Evolutionary conservation across 2,329 filamentous ascomycete genomes (phyloP), one percentile per base, ranked within the genome.

Genomic region (Phyllosticta ampelicida): DNA sequence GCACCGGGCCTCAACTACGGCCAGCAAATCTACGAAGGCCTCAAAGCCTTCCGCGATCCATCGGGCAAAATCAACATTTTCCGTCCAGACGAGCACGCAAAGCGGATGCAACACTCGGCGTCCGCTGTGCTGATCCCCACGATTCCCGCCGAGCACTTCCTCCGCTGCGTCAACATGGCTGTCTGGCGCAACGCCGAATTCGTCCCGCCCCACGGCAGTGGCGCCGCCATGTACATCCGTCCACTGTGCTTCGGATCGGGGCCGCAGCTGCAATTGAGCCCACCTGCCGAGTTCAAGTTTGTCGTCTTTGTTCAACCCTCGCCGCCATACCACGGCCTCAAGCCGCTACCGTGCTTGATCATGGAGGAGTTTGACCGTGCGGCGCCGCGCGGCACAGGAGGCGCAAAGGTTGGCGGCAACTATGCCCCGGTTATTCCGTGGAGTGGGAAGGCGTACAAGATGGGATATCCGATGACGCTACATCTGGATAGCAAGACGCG

Each of bases 391-490:
- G 71, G 71, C 1, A 66, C 65, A 1, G 70, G 71, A 1, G 61
- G 62, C 29, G 69, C 63, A 26, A 73, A 73, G 59, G 66, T 72
- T 9, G 71, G 70, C 5, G 71, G 71, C 0, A 73, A 73, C 57
- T 73, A 73, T 59, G 71, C 68, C 0, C 68, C 71, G 3, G 71
- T 70, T 2, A 61, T 71, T n/a, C 61, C 63, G n/a, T 70, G 65
- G 59, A 66, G 61, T 9, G 65, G 66, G 11, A 62, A 66, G 36
- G 71, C 71, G n/a, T 55, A 61, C 13, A 61, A 59, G 9, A 63
- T 69, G 21, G 71, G 70, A 1, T 73, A 63, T 52, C 57, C 55
- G 3, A 63, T 73, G n/a, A 70, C 66, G 2, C 61, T 73, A 36
- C 70, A 71, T 58, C 61, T 73, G 9, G 71, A 73, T 57, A 67